A percentile compares a stretch with the other conserved stretches of the same genome.
These are phyloP conservation scores for Fusarium ambrosium DNA, from an alignment of 2,329 filamentous ascomycete species.

Conservation along the genomic window DNA sequence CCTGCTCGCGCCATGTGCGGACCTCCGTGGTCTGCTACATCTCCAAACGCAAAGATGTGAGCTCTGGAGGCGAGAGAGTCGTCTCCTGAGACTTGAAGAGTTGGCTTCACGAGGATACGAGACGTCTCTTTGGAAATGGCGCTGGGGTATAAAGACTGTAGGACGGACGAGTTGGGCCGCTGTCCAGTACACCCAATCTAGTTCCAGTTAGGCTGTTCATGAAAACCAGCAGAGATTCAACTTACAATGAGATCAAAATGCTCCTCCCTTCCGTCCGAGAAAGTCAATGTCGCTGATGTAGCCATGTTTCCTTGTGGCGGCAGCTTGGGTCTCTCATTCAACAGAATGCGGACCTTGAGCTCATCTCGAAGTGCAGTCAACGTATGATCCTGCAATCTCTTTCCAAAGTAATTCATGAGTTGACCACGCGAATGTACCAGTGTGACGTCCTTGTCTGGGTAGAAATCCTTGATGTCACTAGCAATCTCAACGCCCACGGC, in stretches of 20 bases:
- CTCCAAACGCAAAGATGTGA: conserved; percentile 14
- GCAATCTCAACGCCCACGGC: conserved; percentile 17
- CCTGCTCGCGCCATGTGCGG: conserved; percentile 8
- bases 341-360: not conserved
- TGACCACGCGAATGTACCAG: conserved; percentile 9
- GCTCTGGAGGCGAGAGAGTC: not conserved
- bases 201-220: not conserved
- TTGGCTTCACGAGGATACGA: not conserved
- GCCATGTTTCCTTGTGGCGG: not conserved
- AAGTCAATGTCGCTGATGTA: not conserved
- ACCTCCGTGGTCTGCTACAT: conserved; percentile 10
- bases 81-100: not conserved
- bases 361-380: not conserved
- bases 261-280: not conserved
- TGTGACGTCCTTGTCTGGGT: conserved; percentile 10
- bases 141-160: not conserved
- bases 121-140: not conserved
- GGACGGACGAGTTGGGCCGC: conserved; percentile 4
- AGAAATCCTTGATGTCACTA: conserved; percentile 8
- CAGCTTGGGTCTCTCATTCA: conserved; percentile 10
- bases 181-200: conserved; percentile 21
- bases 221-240: not conserved
- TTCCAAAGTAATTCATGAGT: conserved; percentile 5
- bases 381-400: not conserved
- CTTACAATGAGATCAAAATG: not conserved